phyloP scores from a whole-genome alignment of 164 flowering plant species.

The Nymphaea colorata region DNA sequence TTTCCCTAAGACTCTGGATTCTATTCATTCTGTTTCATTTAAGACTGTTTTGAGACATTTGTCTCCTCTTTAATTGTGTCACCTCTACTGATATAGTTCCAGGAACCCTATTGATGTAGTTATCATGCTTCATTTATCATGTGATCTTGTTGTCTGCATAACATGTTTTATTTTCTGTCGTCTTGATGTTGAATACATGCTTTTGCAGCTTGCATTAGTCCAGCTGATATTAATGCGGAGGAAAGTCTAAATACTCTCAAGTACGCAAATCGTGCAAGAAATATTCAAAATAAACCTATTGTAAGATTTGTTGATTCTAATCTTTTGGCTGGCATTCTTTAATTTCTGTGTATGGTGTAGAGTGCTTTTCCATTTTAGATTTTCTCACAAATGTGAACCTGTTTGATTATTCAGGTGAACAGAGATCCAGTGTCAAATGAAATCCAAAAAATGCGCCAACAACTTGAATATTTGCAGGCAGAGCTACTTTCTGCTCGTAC shows the following conservation, averaged over 20 bases:
- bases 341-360: not conserved
- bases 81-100: too few relatives aligned
- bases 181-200: too few relatives aligned
- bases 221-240: slow-evolving; percentile 98
- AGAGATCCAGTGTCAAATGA: slow-evolving; percentile 90
- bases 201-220: slow-evolving; percentile 91
- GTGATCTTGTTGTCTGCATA: too few relatives aligned
- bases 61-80: too few relatives aligned
- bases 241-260: slow-evolving; percentile 97
- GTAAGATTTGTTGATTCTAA: slow-evolving; percentile 24
- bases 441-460: slow-evolving; percentile 91
- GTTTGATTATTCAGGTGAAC: slow-evolving; percentile 47
- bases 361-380: not conserved
- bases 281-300: slow-evolving; percentile 93
- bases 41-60: too few relatives aligned
- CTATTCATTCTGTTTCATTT: too few relatives aligned
- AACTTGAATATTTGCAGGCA: slow-evolving; percentile 84
- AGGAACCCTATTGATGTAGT: too few relatives aligned
- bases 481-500: slow-evolving; percentile 77
- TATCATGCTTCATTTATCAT: too few relatives aligned
- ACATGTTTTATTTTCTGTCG: too few relatives aligned
- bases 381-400: slow-evolving; percentile 2
- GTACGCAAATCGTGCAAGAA: slow-evolving; percentile 98
- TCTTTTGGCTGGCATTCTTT: not conserved
- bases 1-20: not conserved